Percentiles rank a stretch among this genome's conserved stretches.
phyloP scores from a whole-genome alignment of 2,329 filamentous ascomycete species.

The Monilinia fructigena region DNA sequence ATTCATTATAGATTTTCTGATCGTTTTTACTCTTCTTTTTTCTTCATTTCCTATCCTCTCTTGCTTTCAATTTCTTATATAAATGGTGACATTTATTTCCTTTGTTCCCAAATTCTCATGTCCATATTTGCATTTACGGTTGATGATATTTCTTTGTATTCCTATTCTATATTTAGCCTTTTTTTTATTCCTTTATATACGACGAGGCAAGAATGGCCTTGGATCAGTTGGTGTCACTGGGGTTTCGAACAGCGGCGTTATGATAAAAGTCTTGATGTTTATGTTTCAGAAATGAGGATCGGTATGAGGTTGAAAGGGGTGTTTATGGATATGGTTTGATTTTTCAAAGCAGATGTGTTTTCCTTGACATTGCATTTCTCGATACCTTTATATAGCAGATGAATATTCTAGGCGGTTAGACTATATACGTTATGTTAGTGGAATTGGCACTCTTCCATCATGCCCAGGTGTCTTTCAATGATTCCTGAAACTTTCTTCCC shows the following conservation, averaged over 20 bases:
- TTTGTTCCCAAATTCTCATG: not conserved
- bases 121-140: not conserved
- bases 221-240: not conserved
- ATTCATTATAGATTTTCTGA: not conserved
- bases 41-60: not conserved
- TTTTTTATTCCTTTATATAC: not conserved
- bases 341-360: not conserved
- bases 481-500: not conserved
- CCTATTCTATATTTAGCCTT: not conserved
- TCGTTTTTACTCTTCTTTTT: not conserved
- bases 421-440: not conserved
- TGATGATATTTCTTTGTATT: conserved; percentile 1
- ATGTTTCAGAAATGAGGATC: not conserved
- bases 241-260: not conserved
- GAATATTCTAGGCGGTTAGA: not conserved
- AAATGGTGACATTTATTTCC: not conserved
- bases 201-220: not conserved
- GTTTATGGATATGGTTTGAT: not conserved
- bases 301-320: not conserved
- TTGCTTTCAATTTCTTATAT: not conserved
- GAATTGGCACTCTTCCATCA: not conserved
- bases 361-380: not conserved
- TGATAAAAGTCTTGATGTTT: not conserved
- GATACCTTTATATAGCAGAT: not conserved
- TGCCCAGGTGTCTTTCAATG: not conserved